Conservation (phyloP, 2,329 filamentous ascomycete species). For the Ophiostoma triangulosporum region DNA sequence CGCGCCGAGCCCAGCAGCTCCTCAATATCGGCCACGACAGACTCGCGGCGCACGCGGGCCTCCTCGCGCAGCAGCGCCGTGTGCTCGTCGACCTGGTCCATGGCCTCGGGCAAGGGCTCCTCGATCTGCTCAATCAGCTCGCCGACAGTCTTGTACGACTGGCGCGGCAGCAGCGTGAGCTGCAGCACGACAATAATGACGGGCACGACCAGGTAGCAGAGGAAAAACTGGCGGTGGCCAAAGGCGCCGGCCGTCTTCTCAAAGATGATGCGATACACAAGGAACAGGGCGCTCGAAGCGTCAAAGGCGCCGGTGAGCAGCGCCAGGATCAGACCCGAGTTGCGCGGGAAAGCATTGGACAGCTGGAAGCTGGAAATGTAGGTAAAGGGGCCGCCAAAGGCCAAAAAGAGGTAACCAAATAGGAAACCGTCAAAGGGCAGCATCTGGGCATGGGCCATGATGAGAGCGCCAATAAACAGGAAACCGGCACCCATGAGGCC, state of each 20-base stretch:
- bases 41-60: constrained; percentile 45
- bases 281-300: constrained; percentile 64
- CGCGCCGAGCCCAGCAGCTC: constrained; percentile 52
- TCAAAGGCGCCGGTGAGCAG: constrained; percentile 74
- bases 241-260: constrained; percentile 38
- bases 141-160: constrained; percentile 73
- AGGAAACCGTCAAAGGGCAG: constrained; percentile 63
- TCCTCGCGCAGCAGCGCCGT: constrained; percentile 41
- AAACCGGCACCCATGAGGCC: constrained; percentile 58
- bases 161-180: constrained; percentile 56
- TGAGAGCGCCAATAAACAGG: constrained; percentile 53
- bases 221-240: constrained; percentile 55
- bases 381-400: constrained; percentile 66
- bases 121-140: constrained; percentile 68
- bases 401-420: constrained; percentile 60
- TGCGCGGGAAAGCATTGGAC: constrained; percentile 66
- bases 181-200: constrained; percentile 51
- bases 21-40: constrained; percentile 56
- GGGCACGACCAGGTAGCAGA: constrained; percentile 58
- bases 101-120: constrained; percentile 24
- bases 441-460: constrained; percentile 54
- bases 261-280: constrained; percentile 60
- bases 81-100: constrained; percentile 45
- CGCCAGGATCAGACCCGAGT: constrained; percentile 67
- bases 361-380: constrained; percentile 78